phyloP scores from a whole-genome alignment of 371 early-diverging fungal genomes.

The Mortierella sp. region DNA sequence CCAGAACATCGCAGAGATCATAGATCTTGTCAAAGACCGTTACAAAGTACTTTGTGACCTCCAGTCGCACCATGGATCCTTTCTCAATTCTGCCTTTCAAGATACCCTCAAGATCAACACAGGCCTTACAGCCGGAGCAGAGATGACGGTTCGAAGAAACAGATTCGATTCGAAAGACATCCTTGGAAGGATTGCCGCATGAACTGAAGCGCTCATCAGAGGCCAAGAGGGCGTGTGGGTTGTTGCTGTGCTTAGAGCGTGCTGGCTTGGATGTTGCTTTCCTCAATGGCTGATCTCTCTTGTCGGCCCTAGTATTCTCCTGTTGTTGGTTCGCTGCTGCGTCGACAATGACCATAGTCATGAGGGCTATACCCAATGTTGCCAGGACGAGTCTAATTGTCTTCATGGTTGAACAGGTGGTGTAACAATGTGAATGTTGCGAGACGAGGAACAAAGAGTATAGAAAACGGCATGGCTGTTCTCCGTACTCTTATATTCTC shows the following conservation, averaged over 20 bases:
- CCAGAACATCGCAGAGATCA: slow-evolving; percentile 30
- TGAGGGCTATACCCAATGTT: neutral
- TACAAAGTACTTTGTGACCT: slow-evolving; percentile 13
- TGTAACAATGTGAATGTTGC: neutral
- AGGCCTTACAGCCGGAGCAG: slow-evolving; percentile 31
- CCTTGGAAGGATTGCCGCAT: slow-evolving; percentile 11
- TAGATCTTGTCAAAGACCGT: slow-evolving; percentile 11
- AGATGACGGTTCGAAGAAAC: slow-evolving; percentile 15
- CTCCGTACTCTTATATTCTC: too few species aligned
- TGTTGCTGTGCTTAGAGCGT: neutral
- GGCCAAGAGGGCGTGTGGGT: slow-evolving; percentile 10
- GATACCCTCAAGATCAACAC: slow-evolving; percentile 15
- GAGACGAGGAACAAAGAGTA: too few species aligned
- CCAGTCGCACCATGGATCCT: slow-evolving; percentile 13
- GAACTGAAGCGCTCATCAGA: slow-evolving; percentile 21
- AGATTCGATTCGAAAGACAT: neutral
- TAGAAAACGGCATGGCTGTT: too few species aligned
- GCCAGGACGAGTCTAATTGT: neutral
- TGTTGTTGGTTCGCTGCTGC: neutral
- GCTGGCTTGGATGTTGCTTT: neutral
- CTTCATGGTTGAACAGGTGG: slow-evolving; percentile 16
- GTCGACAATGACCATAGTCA: slow-evolving; percentile 11
- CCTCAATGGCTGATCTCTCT: neutral
- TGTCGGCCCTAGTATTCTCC: neutral
- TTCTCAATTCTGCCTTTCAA: slow-evolving; percentile 8